Percentiles rank a stretch among this genome's conserved stretches.
Evolutionary conservation across 2,329 filamentous ascomycete species (phyloP).

Genomic region (Escovopsis sp.): DNA sequence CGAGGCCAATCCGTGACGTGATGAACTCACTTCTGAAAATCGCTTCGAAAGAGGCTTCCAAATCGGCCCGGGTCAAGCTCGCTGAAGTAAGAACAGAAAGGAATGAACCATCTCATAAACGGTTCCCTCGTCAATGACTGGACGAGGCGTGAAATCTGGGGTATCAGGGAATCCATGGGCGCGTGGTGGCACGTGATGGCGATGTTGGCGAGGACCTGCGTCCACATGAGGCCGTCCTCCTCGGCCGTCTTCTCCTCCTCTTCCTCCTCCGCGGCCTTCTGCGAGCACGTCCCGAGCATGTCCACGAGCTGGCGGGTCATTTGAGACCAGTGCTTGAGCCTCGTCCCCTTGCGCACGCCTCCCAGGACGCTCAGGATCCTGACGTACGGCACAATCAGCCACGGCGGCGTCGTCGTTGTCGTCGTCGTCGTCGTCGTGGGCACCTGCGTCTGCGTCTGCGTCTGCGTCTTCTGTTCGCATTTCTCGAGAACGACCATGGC

Average conservation of each 20-base stretch:
- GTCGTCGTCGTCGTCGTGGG: neutral
- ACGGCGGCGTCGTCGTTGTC: slow-evolving; percentile 4
- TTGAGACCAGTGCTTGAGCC: slow-evolving; percentile 57
- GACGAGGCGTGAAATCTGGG: slow-evolving; percentile 50
- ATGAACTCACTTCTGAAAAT: slow-evolving; percentile 58
- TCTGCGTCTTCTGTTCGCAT: slow-evolving; percentile 22
- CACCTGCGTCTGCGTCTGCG: slow-evolving; percentile 6
- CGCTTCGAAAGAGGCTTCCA: slow-evolving; percentile 58
- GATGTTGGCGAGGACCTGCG: slow-evolving; percentile 38
- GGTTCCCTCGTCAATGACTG: slow-evolving; percentile 49
- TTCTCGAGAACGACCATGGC: slow-evolving; percentile 45
- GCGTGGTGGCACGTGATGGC: slow-evolving; percentile 61
- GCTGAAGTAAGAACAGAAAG: slow-evolving; percentile 72
- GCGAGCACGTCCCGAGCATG: slow-evolving; percentile 31
- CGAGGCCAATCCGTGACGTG: slow-evolving; percentile 8
- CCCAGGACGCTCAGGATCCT: slow-evolving; percentile 52
- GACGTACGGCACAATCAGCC: slow-evolving; percentile 33
- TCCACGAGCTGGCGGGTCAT: slow-evolving; percentile 43
- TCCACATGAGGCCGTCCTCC: slow-evolving; percentile 37
- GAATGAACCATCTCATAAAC: slow-evolving; percentile 60
- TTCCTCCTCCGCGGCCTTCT: slow-evolving; percentile 4
- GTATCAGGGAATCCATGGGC: slow-evolving; percentile 64
- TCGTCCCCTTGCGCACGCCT: slow-evolving; percentile 68
- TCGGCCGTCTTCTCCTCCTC: neutral
- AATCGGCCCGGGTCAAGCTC: slow-evolving; percentile 63